Conservation (phyloP, 164 flowering plant species). For the Annona cherimola region DNA sequence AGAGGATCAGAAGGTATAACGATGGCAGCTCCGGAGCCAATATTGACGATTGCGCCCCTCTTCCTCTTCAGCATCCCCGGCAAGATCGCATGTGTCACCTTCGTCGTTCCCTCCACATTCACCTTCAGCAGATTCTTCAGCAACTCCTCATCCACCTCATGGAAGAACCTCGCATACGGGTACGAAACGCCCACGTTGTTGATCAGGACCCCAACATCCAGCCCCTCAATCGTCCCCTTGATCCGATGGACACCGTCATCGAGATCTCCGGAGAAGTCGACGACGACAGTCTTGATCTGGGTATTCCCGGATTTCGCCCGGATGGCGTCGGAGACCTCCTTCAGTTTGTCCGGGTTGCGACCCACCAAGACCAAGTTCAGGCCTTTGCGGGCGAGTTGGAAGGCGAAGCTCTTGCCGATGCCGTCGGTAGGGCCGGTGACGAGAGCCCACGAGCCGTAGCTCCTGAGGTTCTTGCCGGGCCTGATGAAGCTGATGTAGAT, state of each 20-base stretch:
- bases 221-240: slow-evolving; percentile 48
- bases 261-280: slow-evolving; percentile 75
- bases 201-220: slow-evolving; percentile 78
- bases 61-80: slow-evolving; percentile 79
- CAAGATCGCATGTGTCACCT: slow-evolving; percentile 71
- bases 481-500: slow-evolving; percentile 67
- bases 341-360: slow-evolving; percentile 62
- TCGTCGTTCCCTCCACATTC: slow-evolving; percentile 76
- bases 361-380: slow-evolving; percentile 73
- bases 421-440: slow-evolving; percentile 94
- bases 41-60: slow-evolving; percentile 87
- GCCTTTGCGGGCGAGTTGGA: slow-evolving; percentile 71
- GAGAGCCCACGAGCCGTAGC: slow-evolving; percentile 92
- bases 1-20: slow-evolving; percentile 85
- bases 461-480: slow-evolving; percentile 68
- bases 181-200: slow-evolving; percentile 82
- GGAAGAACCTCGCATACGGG: slow-evolving; percentile 74
- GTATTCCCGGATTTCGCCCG: slow-evolving; percentile 32
- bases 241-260: slow-evolving; percentile 57
- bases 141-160: slow-evolving; percentile 69
- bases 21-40: slow-evolving; percentile 83
- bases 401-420: slow-evolving; percentile 84
- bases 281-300: slow-evolving; percentile 61
- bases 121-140: slow-evolving; percentile 59
- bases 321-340: slow-evolving; percentile 48